phyloP scores from a whole-genome alignment of 2,329 filamentous ascomycete genomes.

The Epicoccum sorghinum region DNA sequence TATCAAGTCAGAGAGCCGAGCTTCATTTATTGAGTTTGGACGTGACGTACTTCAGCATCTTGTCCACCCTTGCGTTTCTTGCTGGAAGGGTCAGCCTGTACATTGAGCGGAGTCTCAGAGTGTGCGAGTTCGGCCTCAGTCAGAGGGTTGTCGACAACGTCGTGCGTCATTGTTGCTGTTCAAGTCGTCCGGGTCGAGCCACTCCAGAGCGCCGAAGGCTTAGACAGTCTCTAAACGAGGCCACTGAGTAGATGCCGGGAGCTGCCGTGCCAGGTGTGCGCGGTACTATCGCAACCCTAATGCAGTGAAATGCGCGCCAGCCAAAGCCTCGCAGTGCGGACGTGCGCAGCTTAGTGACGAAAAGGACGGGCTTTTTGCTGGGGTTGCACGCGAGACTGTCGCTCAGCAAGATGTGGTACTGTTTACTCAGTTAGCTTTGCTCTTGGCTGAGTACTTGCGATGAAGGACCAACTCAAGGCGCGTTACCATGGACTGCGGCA shows the following conservation, averaged over 20 bases:
- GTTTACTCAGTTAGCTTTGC: not conserved
- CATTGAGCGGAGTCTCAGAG: conserved; percentile 10
- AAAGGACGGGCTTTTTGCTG: too few relatives aligned
- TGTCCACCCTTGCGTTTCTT: conserved; percentile 37
- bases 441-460: too few relatives aligned
- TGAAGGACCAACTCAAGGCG: conserved; percentile 11
- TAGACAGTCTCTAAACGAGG: not conserved
- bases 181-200: not conserved
- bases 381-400: not conserved
- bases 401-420: not conserved
- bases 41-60: conserved; percentile 26
- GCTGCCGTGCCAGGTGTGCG: too few relatives aligned
- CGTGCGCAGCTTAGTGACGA: too few relatives aligned
- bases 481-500: conserved; percentile 18
- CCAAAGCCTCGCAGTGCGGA: too few relatives aligned
- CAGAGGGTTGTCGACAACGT: conserved; percentile 23
- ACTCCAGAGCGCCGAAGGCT: not conserved
- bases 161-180: conserved; percentile 17
- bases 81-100: conserved; percentile 9
- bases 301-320: too few relatives aligned
- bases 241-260: not conserved
- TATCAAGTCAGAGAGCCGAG: not conserved
- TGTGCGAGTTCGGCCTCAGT: conserved; percentile 16
- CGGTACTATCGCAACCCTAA: too few relatives aligned
- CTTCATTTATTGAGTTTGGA: too few relatives aligned